Percentiles rank a stretch among this genome's conserved stretches.
phyloP scores from a whole-genome alignment of 805 yeast species.

The Suhomyces pyralidae region DNA sequence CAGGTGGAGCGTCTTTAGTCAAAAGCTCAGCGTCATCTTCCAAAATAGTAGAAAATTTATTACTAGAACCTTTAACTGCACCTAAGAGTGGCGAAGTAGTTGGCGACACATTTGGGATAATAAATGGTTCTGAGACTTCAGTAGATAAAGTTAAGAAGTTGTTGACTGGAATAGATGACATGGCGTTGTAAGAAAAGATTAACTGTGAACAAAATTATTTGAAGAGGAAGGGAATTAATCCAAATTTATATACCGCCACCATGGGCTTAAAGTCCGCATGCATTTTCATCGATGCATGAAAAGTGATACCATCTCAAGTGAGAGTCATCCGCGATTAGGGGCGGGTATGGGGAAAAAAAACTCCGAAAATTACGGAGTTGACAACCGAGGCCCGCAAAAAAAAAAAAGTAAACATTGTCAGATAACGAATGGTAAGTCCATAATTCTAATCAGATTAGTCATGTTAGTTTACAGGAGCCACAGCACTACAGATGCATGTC shows the following conservation, averaged over 20 bases:
- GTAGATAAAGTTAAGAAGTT: slow-evolving; percentile 55
- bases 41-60: neutral
- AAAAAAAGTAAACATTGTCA: neutral
- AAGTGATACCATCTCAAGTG: neutral
- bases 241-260: neutral
- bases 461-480: neutral
- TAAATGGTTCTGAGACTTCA: slow-evolving; percentile 58
- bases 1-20: slow-evolving; percentile 9
- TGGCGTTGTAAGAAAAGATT: neutral
- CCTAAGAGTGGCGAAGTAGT: slow-evolving; percentile 34
- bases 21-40: neutral
- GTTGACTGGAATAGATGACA: slow-evolving; percentile 11
- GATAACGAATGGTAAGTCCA: neutral
- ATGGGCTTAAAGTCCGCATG: slow-evolving; percentile 2
- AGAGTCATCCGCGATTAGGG: slow-evolving; percentile 3
- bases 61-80: neutral
- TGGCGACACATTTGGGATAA: slow-evolving; percentile 64
- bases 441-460: neutral
- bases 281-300: neutral
- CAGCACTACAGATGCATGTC: neutral
- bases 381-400: neutral
- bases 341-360: slow-evolving; percentile 3
- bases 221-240: too few species aligned
- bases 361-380: neutral
- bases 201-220: neutral